Evolutionary conservation across 2,329 filamentous ascomycete genomes (phyloP).

Genomic region (Nannizziopsis barbatae): DNA sequence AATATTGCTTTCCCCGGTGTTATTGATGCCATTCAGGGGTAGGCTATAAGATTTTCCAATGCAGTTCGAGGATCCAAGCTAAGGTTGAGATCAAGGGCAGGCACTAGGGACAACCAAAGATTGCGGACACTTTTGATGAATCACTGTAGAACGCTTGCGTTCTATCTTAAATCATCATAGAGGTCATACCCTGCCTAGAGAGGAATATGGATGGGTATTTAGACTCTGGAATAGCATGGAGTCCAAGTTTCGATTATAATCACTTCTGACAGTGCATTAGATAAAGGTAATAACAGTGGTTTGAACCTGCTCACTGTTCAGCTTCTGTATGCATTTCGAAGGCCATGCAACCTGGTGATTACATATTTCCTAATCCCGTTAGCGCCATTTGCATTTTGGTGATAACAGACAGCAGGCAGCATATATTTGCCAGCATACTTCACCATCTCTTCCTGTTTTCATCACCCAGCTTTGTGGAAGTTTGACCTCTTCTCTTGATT

Average conservation of each 20-base stretch:
- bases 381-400: slow-evolving; percentile 3
- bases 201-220: background rate
- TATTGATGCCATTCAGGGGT: too few relatives aligned
- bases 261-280: too few relatives aligned
- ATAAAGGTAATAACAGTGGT: too few relatives aligned
- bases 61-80: too few relatives aligned
- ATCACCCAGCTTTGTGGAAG: background rate
- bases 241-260: too few relatives aligned
- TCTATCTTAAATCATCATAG: background rate
- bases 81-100: too few relatives aligned
- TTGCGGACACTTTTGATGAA: too few relatives aligned
- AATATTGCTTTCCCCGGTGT: too few relatives aligned
- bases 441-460: background rate
- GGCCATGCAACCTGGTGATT: background rate
- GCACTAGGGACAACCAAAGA: too few relatives aligned
- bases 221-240: background rate
- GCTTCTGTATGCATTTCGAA: background rate
- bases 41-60: too few relatives aligned
- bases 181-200: background rate
- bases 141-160: slow-evolving; percentile 5
- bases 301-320: too few relatives aligned
- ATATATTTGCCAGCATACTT: background rate
- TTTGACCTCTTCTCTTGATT: too few relatives aligned
- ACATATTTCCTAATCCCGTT: slow-evolving; percentile 3
- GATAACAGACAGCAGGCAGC: background rate